A percentile compares a stretch with the other conserved stretches of the same genome.
These are phyloP conservation scores for Lizonia empirigonia DNA, from an alignment of 2,329 filamentous ascomycete species.

Conservation along the genomic window DNA sequence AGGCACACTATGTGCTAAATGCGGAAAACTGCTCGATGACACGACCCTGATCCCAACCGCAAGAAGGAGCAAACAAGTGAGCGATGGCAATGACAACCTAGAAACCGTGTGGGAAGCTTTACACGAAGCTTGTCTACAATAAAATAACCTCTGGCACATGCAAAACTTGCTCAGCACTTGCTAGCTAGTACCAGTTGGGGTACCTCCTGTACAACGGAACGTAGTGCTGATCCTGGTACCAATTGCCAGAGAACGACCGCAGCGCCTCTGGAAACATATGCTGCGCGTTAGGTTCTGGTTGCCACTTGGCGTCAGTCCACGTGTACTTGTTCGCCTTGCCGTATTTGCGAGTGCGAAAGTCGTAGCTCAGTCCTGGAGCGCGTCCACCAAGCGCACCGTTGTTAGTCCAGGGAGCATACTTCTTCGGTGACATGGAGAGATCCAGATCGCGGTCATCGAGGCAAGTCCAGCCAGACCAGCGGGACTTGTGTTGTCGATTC, in stretches of 20 bases:
- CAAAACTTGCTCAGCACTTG: no score
- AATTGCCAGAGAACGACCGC: conserved; percentile 33
- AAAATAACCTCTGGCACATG: no score
- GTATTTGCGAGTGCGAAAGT: conserved; percentile 46
- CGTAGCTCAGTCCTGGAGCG: conserved; percentile 35
- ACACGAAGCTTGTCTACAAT: conserved; percentile 44
- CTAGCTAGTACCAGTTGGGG: conserved; percentile 1
- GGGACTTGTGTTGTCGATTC: conserved; percentile 44
- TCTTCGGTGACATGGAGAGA: conserved; percentile 17
- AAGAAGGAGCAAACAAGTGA: conserved; percentile 37
- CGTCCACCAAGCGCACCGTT: conserved; percentile 24
- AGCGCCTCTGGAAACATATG: conserved; percentile 34
- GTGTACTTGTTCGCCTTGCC: conserved; percentile 26
- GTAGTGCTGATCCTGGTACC: conserved; percentile 31
- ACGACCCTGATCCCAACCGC: conserved; percentile 35
- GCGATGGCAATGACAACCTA: conserved; percentile 20
- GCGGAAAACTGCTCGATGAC: conserved; percentile 37
- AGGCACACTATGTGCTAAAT: conserved; percentile 41
- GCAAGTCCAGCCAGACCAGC: conserved; percentile 47
- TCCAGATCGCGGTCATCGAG: conserved; percentile 31
- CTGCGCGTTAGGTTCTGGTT: conserved; percentile 26
- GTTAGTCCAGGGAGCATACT: conserved; percentile 26
- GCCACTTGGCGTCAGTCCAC: conserved; percentile 45
- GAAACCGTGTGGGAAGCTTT: conserved; percentile 43
- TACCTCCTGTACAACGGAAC: conserved; percentile 9